Percentiles rank a stretch among this genome's conserved stretches.
These are phyloP conservation scores for Sporothrix sp. DNA, from an alignment of 2,329 filamentous ascomycete species.

Conservation along the genomic window DNA sequence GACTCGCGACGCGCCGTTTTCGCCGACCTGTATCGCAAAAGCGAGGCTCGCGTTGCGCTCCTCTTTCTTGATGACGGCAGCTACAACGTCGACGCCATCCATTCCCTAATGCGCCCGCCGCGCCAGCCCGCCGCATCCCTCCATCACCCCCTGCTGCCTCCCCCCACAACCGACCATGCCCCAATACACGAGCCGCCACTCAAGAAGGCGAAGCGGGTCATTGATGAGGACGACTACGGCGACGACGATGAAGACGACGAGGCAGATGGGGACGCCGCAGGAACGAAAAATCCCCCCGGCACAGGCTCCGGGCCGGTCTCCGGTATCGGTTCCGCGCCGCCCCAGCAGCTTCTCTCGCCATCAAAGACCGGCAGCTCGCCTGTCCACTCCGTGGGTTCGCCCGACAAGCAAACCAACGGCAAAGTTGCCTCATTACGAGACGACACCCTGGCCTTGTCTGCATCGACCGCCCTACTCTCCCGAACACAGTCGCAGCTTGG, in stretches of 20 bases:
- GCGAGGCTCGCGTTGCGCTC: conserved; percentile 64
- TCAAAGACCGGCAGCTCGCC: conserved; percentile 61
- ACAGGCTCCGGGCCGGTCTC: neutral
- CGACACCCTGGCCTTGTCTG: conserved; percentile 24
- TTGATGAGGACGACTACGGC: conserved; percentile 78
- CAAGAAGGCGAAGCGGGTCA: conserved; percentile 67
- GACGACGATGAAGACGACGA: conserved; percentile 74
- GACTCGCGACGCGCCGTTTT: conserved; percentile 66
- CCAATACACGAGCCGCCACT: conserved; percentile 50
- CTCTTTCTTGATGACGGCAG: conserved; percentile 57
- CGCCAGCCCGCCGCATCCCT: conserved; percentile 25
- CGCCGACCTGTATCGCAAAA: conserved; percentile 64
- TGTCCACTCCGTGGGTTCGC: conserved; percentile 52
- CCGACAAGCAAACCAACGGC: conserved; percentile 42
- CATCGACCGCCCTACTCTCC: conserved; percentile 3
- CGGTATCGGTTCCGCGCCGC: conserved; percentile 33
- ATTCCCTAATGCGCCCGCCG: conserved; percentile 38
- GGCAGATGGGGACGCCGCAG: conserved; percentile 37
- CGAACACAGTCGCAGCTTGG: conserved; percentile 12
- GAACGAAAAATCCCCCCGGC: neutral
- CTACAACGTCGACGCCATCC: conserved; percentile 43
- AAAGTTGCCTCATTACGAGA: conserved; percentile 37
- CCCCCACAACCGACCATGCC: conserved; percentile 48
- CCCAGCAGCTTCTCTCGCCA: conserved; percentile 54
- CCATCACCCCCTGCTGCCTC: conserved; percentile 35